A percentile compares a stretch with the other conserved stretches of the same genome.
These are phyloP conservation scores for Cyberlindnera euphorbiae DNA, from an alignment of 805 yeast genomes.

Conservation along the genomic window DNA sequence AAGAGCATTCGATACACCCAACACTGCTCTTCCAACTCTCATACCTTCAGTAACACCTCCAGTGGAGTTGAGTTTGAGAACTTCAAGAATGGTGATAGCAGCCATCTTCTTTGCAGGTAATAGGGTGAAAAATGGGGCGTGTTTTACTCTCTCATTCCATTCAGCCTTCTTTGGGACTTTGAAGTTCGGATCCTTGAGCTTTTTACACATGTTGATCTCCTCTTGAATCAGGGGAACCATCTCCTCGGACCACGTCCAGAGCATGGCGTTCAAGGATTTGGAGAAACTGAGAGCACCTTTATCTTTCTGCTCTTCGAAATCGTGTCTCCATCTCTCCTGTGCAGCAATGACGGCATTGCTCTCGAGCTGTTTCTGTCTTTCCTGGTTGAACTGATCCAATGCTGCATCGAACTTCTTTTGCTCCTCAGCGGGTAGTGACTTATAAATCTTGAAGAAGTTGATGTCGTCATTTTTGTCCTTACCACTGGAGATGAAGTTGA, in stretches of 20 bases:
- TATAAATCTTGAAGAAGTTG: constrained; percentile 67
- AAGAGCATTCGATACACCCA: constrained; percentile 76
- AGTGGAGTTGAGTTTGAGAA: constrained; percentile 67
- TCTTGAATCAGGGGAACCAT: constrained; percentile 66
- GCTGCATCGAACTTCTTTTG: constrained; percentile 56
- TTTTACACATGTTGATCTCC: constrained; percentile 56
- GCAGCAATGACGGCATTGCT: constrained; percentile 80
- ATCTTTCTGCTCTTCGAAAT: constrained; percentile 58
- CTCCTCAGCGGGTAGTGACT: constrained; percentile 44
- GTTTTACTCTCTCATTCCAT: constrained; percentile 41
- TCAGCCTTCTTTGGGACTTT: constrained; percentile 22
- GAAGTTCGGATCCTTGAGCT: constrained; percentile 29
- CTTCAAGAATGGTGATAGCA: constrained; percentile 78
- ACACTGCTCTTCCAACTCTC: constrained; percentile 77
- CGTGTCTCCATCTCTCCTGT: constrained; percentile 82
- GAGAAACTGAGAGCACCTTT: constrained; percentile 52
- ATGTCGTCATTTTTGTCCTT: constrained; percentile 27
- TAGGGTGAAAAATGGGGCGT: constrained; percentile 75
- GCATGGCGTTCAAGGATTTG: constrained; percentile 60
- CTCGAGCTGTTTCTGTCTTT: constrained; percentile 75
- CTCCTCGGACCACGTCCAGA: constrained; percentile 81
- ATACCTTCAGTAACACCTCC: constrained; percentile 77
- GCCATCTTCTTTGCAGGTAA: constrained; percentile 77
- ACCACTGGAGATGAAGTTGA: constrained; percentile 27
- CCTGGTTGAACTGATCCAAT: constrained; percentile 64